Evolutionary conservation across 1,284 basidiomycete genomes (phyloP), one percentile per base, ranked within the genome.

Genomic region (Mycena citricolor): DNA sequence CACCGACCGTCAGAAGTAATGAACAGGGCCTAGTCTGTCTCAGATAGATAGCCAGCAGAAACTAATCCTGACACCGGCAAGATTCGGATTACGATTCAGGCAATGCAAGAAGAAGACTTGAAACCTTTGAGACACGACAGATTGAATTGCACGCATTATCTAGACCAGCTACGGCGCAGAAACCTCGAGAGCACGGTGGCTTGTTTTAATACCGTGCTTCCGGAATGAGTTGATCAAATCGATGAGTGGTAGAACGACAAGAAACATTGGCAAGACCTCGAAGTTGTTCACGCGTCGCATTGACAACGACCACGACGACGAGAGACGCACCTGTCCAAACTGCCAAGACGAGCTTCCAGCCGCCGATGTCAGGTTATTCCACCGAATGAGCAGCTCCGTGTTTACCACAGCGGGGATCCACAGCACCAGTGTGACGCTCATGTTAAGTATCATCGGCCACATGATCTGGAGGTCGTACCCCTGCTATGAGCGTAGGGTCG

Each of bases 341-440:
- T 59, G 56, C 60, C 60, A 61, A 4, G 13, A 25, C 11, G 51
- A 41, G 13, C 40, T 42, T 19, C 45, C 51, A 26, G 39, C 51
- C 30, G 35, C 29, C 12, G 6, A 49, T 55, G 54, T 56, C 50
- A 66, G 63, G 42, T 54, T 44, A 32, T 58, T 59, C 46, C 44
- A 49, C 38, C 29, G 38, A 22, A 61, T 58, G 35, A 61, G 51
- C 14, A 60, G 51, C 49, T 61, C 60, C 16, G 55, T 61, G 32
- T 61, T 60, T 54, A 61, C 49, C 14, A 61, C 57, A 11, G 51
- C 44, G 13, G 57, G 11, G 4, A 34, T 33, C 58, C 59, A 61
- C 7, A 57, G 30, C 16, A 56, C 43, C 8, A 52, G n/a, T 11
- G 57, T 48, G 5, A 57, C 36, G 5, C 44, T 11, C 16, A 60